Percentiles rank a stretch among this genome's conserved stretches.
Conservation (phyloP, 192 early-diverging fungal genomes). For the Glomus cerebriforme region DNA sequence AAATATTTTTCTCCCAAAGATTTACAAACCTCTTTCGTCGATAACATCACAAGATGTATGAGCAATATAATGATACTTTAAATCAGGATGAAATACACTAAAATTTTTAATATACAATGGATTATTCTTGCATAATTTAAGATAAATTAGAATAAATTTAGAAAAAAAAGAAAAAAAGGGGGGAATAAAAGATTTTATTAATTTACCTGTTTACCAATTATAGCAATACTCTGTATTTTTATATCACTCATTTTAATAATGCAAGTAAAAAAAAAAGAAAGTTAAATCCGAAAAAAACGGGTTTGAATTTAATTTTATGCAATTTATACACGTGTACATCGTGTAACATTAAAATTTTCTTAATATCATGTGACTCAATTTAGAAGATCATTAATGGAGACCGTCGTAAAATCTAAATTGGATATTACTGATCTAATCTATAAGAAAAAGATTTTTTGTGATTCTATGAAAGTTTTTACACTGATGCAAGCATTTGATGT, state of each 20-base stretch:
- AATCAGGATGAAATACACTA: constrained; percentile 70
- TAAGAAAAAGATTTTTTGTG: no score
- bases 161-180: neutral
- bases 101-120: constrained; percentile 85
- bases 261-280: neutral
- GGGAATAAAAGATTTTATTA: neutral
- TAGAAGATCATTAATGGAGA: no score
- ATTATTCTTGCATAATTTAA: constrained; percentile 62
- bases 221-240: constrained; percentile 31
- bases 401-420: no score
- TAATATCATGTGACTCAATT: no score
- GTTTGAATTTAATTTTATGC: no score
- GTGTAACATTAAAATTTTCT: no score
- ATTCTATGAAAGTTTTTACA: no score
- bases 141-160: neutral
- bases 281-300: no score
- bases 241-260: constrained; percentile 14
- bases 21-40: constrained; percentile 71
- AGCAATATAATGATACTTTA: constrained; percentile 91
- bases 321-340: no score
- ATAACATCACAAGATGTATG: constrained; percentile 90
- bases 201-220: constrained; percentile 27
- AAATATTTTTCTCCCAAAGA: neutral
- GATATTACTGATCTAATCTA: no score
- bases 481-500: no score